These are phyloP conservation scores for Syncephalastrum contaminatum DNA, from an alignment of 371 early-diverging fungal species.

Conservation along the genomic window DNA sequence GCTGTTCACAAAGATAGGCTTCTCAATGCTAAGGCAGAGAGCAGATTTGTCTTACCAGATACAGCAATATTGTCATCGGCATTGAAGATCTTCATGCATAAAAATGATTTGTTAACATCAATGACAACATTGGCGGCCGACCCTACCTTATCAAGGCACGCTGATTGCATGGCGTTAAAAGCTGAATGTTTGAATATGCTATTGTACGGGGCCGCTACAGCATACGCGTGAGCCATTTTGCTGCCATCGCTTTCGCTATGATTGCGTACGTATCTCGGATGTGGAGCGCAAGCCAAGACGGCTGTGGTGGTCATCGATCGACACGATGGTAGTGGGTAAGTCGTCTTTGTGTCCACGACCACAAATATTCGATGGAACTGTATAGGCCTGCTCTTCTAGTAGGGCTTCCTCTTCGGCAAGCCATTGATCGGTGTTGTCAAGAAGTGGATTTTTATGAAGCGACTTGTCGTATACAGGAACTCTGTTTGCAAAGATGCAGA, in stretches of 20 bases:
- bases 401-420: constrained; percentile 32
- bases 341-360: neutral
- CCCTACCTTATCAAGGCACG: constrained; percentile 57
- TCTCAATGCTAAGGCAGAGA: neutral
- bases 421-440: constrained; percentile 21
- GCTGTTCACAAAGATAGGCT: constrained; percentile 36
- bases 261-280: constrained; percentile 22
- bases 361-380: neutral
- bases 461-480: constrained; percentile 1
- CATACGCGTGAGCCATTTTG: neutral
- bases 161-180: constrained; percentile 69
- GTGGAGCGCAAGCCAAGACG: constrained; percentile 13
- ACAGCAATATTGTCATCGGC: constrained; percentile 59
- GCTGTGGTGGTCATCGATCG: neutral
- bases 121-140: neutral
- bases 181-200: constrained; percentile 42
- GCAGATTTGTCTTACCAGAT: constrained; percentile 29
- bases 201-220: constrained; percentile 30
- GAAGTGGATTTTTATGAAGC: constrained; percentile 7
- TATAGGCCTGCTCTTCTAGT: constrained; percentile 7
- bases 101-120: neutral
- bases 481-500: too few relatives aligned
- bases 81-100: constrained; percentile 24
- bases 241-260: too few relatives aligned
- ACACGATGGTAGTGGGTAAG: too few relatives aligned